Evolutionary conservation across 768 basidiomycete genomes (phyloP).

Genomic region (Trametes punicea): DNA sequence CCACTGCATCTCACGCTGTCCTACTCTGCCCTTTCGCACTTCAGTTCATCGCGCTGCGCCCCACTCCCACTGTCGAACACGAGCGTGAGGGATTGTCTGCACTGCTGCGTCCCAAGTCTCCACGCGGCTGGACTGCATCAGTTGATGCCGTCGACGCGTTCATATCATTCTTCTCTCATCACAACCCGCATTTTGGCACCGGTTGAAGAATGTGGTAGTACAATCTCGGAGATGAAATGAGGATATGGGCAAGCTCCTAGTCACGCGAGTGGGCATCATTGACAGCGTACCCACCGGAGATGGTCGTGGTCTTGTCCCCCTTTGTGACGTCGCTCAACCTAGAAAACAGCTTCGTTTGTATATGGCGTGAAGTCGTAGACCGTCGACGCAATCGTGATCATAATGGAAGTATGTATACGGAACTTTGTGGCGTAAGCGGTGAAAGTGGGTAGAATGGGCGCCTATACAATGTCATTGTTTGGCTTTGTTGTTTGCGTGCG

Average conservation of each 20-base stretch:
- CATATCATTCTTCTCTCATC: background rate
- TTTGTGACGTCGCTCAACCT: background rate
- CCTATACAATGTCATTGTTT: conserved; percentile 23
- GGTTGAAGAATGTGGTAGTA: conserved; percentile 4
- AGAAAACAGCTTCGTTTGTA: no score
- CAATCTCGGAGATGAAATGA: conserved; percentile 4
- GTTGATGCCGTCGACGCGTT: background rate
- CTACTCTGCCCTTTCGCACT: background rate
- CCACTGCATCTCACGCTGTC: background rate
- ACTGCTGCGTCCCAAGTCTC: background rate
- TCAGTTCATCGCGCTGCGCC: background rate
- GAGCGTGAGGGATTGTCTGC: background rate
- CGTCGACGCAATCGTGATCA: no score
- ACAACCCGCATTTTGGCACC: background rate
- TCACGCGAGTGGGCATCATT: conserved; percentile 1
- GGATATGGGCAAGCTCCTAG: background rate
- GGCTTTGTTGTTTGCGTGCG: conserved; percentile 24
- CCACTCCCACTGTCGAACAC: background rate
- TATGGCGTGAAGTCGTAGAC: no score
- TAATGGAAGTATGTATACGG: no score
- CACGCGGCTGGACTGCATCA: conserved; percentile 7
- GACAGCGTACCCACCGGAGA: background rate
- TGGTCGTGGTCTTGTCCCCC: background rate
- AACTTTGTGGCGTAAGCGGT: no score
- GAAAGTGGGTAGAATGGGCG: no score